Conservation (phyloP, 805 yeast genomes). For the Candida bentonensis region DNA sequence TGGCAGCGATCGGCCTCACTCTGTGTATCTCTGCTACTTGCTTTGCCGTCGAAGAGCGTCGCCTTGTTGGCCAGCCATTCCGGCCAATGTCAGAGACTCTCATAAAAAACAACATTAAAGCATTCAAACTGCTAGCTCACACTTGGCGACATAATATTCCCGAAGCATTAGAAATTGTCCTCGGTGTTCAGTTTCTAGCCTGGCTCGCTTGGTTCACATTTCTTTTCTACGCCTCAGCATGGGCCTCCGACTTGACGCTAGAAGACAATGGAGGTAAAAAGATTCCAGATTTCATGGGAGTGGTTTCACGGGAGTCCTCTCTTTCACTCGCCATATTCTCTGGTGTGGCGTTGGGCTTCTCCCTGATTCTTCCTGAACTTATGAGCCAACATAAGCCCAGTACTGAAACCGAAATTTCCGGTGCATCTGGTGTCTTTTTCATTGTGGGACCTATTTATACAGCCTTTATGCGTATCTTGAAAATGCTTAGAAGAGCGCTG, state of each 20-base stretch:
- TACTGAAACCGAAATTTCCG: background rate
- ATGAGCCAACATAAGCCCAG: slow-evolving; percentile 2
- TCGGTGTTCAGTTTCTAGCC: slow-evolving; percentile 46
- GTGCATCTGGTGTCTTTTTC: background rate
- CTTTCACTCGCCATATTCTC: slow-evolving; percentile 23
- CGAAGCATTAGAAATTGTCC: slow-evolving; percentile 35
- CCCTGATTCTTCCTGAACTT: slow-evolving; percentile 10
- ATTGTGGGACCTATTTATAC: background rate
- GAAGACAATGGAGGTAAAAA: slow-evolving; percentile 20
- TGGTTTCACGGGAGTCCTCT: slow-evolving; percentile 22
- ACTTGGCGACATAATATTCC: slow-evolving; percentile 25
- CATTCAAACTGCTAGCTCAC: slow-evolving; percentile 20
- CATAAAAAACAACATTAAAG: background rate
- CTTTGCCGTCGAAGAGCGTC: slow-evolving; percentile 31
- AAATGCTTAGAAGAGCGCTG: background rate
- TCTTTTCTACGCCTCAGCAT: slow-evolving; percentile 50
- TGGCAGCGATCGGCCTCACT: slow-evolving; percentile 30
- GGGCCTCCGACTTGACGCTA: slow-evolving; percentile 47
- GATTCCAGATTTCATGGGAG: slow-evolving; percentile 17
- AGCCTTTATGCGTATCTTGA: background rate
- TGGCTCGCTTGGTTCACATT: slow-evolving; percentile 60
- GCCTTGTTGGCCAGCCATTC: slow-evolving; percentile 29
- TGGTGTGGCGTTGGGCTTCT: slow-evolving; percentile 15
- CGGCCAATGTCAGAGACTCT: background rate
- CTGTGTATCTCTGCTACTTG: slow-evolving; percentile 29